Evolutionary conservation across 1,284 basidiomycete species (phyloP).

Genomic region (Cryptococcus maquisensis): DNA sequence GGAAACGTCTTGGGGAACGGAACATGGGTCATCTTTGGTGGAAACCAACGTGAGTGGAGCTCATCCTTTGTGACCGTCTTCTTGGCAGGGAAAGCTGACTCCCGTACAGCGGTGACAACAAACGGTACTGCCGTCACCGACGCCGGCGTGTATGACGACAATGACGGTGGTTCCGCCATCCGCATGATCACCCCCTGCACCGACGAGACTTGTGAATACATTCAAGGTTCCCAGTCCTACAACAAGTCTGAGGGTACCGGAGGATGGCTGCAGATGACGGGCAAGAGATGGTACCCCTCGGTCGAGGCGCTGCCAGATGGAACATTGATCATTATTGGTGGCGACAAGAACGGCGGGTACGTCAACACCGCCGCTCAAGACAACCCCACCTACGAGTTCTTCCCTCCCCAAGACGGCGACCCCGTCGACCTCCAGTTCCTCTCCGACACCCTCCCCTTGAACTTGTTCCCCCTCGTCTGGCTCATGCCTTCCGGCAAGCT

Average conservation of each 20-base stretch:
- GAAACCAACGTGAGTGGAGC: slow-evolving; percentile 69
- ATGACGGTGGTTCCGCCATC: slow-evolving; percentile 62
- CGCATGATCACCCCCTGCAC: slow-evolving; percentile 70
- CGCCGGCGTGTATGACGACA: slow-evolving; percentile 50
- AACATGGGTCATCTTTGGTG: slow-evolving; percentile 52
- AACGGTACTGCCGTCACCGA: slow-evolving; percentile 39
- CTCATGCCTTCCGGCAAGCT: slow-evolving; percentile 65
- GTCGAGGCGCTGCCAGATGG: slow-evolving; percentile 54
- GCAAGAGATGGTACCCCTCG: slow-evolving; percentile 75
- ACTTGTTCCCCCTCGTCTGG: slow-evolving; percentile 82
- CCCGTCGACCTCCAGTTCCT: slow-evolving; percentile 73
- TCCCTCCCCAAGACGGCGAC: slow-evolving; percentile 57
- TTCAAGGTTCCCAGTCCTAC: slow-evolving; percentile 58
- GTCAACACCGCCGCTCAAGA: slow-evolving; percentile 65
- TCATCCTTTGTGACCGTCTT: slow-evolving; percentile 28
- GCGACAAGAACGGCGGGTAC: slow-evolving; percentile 54
- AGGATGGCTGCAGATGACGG: slow-evolving; percentile 67
- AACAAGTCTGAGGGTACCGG: slow-evolving; percentile 31
- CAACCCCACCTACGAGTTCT: slow-evolving; percentile 75
- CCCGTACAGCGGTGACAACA: slow-evolving; percentile 32
- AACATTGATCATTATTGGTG: slow-evolving; percentile 52
- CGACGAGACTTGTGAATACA: slow-evolving; percentile 67
- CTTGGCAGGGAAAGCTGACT: slow-evolving; percentile 32
- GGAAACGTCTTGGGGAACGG: slow-evolving; percentile 54
- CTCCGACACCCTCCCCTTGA: slow-evolving; percentile 76